phyloP scores from a whole-genome alignment of 1,284 basidiomycete genomes.

The Athelia sp. region DNA sequence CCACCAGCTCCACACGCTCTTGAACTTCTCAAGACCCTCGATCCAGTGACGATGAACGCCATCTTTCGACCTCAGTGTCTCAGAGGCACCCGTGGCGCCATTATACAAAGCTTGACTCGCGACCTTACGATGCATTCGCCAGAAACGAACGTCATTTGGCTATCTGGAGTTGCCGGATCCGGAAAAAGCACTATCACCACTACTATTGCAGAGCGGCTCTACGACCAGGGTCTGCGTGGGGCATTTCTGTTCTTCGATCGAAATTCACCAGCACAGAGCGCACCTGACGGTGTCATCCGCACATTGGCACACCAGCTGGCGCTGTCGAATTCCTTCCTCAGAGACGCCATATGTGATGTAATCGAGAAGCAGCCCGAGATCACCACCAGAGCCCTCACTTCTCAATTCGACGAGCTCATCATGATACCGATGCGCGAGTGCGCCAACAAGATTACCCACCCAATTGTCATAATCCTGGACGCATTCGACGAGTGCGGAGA shows the following conservation, averaged over 20 bases:
- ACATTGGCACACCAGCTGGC: not conserved
- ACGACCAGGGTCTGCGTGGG: not conserved
- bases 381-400: not conserved
- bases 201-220: not conserved
- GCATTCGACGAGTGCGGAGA: not conserved
- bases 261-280: not conserved
- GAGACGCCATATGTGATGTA: not conserved
- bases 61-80: too few relatives aligned
- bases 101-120: too few relatives aligned
- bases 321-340: not conserved
- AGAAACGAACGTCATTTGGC: not conserved
- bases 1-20: too few relatives aligned
- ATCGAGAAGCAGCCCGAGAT: not conserved
- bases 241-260: conserved; percentile 1
- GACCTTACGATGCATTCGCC: too few relatives aligned
- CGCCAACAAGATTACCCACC: not conserved
- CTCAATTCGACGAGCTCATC: not conserved
- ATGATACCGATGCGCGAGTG: not conserved
- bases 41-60: too few relatives aligned
- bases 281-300: not conserved
- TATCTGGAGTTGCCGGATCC: not conserved
- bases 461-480: not conserved
- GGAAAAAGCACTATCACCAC: not conserved
- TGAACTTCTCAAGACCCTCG: too few relatives aligned
- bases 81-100: too few relatives aligned